Conservation (phyloP, 2,329 filamentous ascomycete species). For the Sarocladium strictum region DNA sequence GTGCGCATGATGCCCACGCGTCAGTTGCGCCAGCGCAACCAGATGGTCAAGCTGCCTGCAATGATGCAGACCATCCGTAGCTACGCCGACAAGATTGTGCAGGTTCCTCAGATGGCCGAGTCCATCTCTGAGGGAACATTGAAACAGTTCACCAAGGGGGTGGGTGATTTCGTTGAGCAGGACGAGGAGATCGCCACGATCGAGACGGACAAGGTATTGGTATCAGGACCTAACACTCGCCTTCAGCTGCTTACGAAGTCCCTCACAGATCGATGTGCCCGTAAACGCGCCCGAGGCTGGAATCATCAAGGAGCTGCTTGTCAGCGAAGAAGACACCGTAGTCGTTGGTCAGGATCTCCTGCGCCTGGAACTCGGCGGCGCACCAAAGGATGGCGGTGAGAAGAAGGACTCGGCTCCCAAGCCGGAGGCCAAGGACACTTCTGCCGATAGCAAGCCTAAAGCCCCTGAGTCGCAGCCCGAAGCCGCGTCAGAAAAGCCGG, state of each 20-base stretch:
- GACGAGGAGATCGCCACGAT: slow-evolving; percentile 99
- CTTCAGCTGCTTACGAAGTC: no score
- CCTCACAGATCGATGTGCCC: slow-evolving; percentile 86
- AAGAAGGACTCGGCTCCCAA: slow-evolving; percentile 25
- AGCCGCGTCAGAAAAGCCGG: slow-evolving; percentile 19
- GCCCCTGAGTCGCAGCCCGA: slow-evolving; percentile 30
- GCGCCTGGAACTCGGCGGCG: slow-evolving; percentile 74
- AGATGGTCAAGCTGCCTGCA: slow-evolving; percentile 36
- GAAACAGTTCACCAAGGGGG: slow-evolving; percentile 88
- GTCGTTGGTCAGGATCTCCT: slow-evolving; percentile 88
- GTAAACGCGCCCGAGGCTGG: slow-evolving; percentile 92
- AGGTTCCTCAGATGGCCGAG: slow-evolving; percentile 97
- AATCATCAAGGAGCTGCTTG: slow-evolving; percentile 85
- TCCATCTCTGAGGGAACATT: slow-evolving; percentile 96
- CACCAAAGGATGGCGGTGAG: slow-evolving; percentile 29
- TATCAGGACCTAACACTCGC: not conserved
- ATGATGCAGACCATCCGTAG: slow-evolving; percentile 52
- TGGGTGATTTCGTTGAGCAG: slow-evolving; percentile 89
- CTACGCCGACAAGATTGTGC: slow-evolving; percentile 78
- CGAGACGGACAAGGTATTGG: slow-evolving; percentile 86
- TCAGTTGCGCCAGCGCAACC: slow-evolving; percentile 23
- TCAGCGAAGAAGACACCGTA: slow-evolving; percentile 91
- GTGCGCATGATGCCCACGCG: slow-evolving; percentile 39
- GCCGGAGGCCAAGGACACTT: slow-evolving; percentile 20
- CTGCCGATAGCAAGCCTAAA: slow-evolving; percentile 12